Percentiles rank a stretch among this genome's conserved stretches.
Evolutionary conservation across 805 yeast species (phyloP).

Genomic region (Kuraishia ogatae): DNA sequence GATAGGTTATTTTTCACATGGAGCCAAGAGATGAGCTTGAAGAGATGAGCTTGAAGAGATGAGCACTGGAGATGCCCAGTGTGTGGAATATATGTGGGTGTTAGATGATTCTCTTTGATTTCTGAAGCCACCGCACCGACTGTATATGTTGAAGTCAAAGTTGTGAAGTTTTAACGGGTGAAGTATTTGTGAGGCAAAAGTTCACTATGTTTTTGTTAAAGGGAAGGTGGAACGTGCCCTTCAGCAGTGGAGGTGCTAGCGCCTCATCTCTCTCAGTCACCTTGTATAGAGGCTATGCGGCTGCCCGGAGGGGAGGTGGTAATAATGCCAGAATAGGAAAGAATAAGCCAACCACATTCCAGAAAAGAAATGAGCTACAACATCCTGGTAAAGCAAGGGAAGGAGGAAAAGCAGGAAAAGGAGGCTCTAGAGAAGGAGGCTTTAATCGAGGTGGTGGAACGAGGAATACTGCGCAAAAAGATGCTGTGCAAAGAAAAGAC

Average conservation of each 20-base stretch:
- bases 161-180: no score
- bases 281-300: neutral
- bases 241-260: neutral
- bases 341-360: slow-evolving; percentile 3
- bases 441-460: no score
- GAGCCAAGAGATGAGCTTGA: neutral
- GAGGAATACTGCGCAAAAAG: no score
- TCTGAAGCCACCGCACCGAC: no score
- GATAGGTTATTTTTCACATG: neutral
- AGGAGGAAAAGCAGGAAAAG: no score
- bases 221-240: neutral
- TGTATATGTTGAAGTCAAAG: no score
- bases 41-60: neutral
- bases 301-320: neutral
- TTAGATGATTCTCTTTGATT: no score
- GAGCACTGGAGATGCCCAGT: neutral
- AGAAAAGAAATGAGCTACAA: neutral
- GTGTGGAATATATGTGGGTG: neutral
- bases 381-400: neutral
- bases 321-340: neutral
- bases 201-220: neutral
- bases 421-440: no score
- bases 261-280: neutral
- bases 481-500: no score
- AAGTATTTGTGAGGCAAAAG: neutral